Conservation (phyloP, 768 basidiomycete species). For the Sporobolomyces pararoseus region DNA sequence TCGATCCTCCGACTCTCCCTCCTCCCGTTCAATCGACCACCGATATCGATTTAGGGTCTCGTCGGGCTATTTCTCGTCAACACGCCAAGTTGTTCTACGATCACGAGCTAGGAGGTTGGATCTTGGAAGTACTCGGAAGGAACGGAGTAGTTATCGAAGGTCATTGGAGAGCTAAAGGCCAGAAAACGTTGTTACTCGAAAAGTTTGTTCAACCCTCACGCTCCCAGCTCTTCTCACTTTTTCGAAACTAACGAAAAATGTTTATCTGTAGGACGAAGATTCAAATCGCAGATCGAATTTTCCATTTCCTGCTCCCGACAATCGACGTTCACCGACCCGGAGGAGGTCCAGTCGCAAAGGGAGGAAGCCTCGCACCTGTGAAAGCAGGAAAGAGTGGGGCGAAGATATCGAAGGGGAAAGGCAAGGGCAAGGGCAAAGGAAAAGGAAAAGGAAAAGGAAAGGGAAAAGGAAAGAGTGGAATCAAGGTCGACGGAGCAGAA, state of each 20-base stretch:
- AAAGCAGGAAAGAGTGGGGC: constrained; percentile 13
- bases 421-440: constrained; percentile 47
- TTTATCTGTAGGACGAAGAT: constrained; percentile 74
- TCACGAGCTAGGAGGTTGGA: constrained; percentile 64
- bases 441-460: constrained; percentile 42
- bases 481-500: constrained; percentile 8
- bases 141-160: constrained; percentile 99
- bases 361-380: too few relatives aligned
- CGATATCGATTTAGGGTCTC: constrained; percentile 76
- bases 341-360: background rate
- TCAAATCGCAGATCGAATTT: constrained; percentile 94
- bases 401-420: constrained; percentile 49
- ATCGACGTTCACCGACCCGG: constrained; percentile 24
- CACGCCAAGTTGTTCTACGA: constrained; percentile 95
- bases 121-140: constrained; percentile 84
- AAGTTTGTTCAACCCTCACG: constrained; percentile 59
- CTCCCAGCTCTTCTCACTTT: too few relatives aligned
- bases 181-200: constrained; percentile 76
- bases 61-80: constrained; percentile 94
- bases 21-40: constrained; percentile 2
- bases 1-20: background rate
- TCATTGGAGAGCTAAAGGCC: constrained; percentile 86
- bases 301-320: constrained; percentile 85
- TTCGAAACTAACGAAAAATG: too few relatives aligned
- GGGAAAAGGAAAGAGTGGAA: constrained; percentile 37